These are phyloP conservation scores for Pseudogymnoascus sp. DNA, from an alignment of 2,329 filamentous ascomycete genomes.

Conservation along the genomic window DNA sequence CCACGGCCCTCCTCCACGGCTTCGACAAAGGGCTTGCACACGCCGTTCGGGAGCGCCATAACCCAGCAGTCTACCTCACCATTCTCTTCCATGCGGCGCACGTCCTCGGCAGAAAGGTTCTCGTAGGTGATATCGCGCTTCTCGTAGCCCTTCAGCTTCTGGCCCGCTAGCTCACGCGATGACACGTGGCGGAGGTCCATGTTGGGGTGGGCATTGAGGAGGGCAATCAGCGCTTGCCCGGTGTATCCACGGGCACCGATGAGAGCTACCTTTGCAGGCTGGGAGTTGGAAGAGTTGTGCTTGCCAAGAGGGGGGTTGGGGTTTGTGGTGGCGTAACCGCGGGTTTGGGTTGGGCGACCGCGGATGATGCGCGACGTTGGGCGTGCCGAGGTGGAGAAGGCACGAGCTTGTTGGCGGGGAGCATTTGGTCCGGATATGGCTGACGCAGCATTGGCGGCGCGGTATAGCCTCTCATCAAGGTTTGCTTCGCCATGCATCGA, in stretches of 20 bases:
- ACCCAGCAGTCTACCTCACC: constrained; percentile 93
- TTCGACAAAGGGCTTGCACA: constrained; percentile 89
- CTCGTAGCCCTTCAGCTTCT: constrained; percentile 80
- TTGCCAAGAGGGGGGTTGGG: constrained; percentile 84
- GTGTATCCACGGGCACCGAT: constrained; percentile 94
- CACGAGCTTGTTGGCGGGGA: constrained; percentile 54
- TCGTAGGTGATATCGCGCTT: constrained; percentile 92
- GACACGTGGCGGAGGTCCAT: constrained; percentile 89
- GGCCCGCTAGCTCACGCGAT: constrained; percentile 82
- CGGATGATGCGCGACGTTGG: constrained; percentile 22
- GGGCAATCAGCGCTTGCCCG: constrained; percentile 78
- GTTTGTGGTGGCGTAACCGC: constrained; percentile 62
- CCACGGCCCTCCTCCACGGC: constrained; percentile 67
- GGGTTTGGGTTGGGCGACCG: constrained; percentile 20
- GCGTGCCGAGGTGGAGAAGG: constrained; percentile 56
- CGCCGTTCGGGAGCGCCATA: constrained; percentile 91
- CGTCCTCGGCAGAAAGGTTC: constrained; percentile 79
- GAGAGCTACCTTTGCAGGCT: constrained; percentile 72
- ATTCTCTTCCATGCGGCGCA: constrained; percentile 73
- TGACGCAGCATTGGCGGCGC: constrained; percentile 65
- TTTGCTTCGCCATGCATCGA: constrained; percentile 87
- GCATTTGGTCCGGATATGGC: constrained; percentile 44
- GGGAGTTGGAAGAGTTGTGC: constrained; percentile 78
- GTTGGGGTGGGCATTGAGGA: constrained; percentile 80
- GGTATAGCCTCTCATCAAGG: constrained; percentile 75